Conservation (phyloP, 495 filamentous ascomycete genomes). For the Aspergillus saccharolyticus region DNA sequence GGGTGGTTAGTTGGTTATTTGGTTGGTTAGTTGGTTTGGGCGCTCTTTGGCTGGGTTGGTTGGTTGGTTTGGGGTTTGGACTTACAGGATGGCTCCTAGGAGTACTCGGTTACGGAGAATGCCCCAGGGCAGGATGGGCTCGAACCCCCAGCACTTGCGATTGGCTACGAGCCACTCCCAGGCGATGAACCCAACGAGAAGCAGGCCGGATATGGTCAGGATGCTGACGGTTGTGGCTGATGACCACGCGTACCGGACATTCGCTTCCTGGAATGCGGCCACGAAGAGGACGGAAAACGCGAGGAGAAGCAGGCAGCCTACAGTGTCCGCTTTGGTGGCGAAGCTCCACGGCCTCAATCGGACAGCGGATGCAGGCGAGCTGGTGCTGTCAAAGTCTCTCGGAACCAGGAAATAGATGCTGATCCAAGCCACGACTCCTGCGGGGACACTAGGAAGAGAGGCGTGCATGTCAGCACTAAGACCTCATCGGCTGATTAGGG, state of each 20-base stretch:
- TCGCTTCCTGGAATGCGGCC: constrained; percentile 51
- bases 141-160: constrained; percentile 5
- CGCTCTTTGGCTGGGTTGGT: no score
- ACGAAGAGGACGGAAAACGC: constrained; percentile 49
- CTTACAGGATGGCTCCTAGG: constrained; percentile 16
- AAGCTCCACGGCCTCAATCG: not conserved
- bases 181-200: constrained; percentile 26
- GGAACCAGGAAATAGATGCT: constrained; percentile 10
- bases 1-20: no score
- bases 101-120: constrained; percentile 12
- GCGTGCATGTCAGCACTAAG: not conserved
- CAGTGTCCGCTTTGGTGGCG: constrained; percentile 37
- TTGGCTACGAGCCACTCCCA: constrained; percentile 24
- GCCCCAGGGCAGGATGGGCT: constrained; percentile 14
- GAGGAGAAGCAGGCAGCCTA: constrained; percentile 46
- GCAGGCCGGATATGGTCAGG: constrained; percentile 21
- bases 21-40: no score
- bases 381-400: not conserved
- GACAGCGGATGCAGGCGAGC: not conserved
- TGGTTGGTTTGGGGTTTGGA: no score
- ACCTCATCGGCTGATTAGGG: no score
- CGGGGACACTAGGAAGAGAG: constrained; percentile 5
- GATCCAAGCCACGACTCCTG: constrained; percentile 5
- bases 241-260: constrained; percentile 36
- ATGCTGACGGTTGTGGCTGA: constrained; percentile 35